Conservation (phyloP, 257 asterid species). For the Nicotiana attenuata region DNA sequence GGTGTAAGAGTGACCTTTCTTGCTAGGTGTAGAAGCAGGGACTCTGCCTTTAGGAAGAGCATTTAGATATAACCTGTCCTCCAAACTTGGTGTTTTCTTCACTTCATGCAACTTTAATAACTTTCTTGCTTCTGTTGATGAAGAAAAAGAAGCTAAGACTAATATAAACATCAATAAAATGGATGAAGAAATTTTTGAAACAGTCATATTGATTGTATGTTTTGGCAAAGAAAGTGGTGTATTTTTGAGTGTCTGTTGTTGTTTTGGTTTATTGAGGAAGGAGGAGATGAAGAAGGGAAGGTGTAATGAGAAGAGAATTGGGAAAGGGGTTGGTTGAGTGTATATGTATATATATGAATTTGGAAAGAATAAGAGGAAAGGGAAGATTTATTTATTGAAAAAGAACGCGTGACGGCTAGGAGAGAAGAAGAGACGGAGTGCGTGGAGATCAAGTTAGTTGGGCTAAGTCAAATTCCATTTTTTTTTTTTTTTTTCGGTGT, state of each 20-base stretch:
- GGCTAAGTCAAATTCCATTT: constrained; percentile 25
- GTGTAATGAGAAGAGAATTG: neutral
- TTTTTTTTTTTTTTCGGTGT: neutral
- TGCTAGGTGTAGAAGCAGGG: constrained; percentile 43
- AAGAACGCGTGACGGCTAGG: neutral
- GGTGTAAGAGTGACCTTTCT: constrained; percentile 37
- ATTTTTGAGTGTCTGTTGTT: neutral
- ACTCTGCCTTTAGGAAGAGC: constrained; percentile 47
- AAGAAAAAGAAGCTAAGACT: constrained; percentile 22
- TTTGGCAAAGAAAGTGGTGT: neutral
- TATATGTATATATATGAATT: neutral
- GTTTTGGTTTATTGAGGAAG: neutral
- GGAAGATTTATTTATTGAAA: neutral
- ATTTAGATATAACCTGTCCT: constrained; percentile 26
- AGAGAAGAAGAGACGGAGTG: constrained; percentile 17
- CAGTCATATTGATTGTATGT: neutral
- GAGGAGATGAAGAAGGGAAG: neutral
- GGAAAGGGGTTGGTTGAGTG: neutral
- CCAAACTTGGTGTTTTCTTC: constrained; percentile 11
- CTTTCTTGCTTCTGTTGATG: constrained; percentile 35
- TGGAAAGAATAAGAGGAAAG: neutral
- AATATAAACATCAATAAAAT: constrained; percentile 23
- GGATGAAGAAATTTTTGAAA: neutral
- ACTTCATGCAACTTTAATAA: neutral
- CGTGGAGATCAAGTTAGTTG: constrained; percentile 32